These are phyloP conservation scores for Saccharomycopsis fermentans DNA, from an alignment of 805 yeast genomes.

Conservation along the genomic window DNA sequence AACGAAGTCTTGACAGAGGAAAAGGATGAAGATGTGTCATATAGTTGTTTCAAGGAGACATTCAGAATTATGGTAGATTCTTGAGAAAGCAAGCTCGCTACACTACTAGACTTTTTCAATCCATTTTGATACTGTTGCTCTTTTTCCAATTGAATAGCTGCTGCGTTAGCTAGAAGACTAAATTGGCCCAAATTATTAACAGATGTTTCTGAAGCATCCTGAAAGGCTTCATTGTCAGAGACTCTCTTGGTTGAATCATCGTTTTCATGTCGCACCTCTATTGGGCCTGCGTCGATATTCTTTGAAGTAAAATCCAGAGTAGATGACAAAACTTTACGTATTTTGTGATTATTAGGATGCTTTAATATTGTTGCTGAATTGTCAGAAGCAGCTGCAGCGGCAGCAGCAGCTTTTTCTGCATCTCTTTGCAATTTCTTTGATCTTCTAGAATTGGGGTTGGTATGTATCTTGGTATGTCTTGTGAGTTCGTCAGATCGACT, in stretches of 20 bases:
- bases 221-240: not conserved
- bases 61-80: not conserved
- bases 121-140: slow-evolving; percentile 7
- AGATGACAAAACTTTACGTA: not conserved
- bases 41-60: slow-evolving; percentile 9
- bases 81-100: not conserved
- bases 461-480: slow-evolving; percentile 63
- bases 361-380: not conserved
- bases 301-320: not conserved
- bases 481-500: slow-evolving; percentile 67
- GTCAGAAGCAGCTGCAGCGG: not conserved
- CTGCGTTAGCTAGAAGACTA: slow-evolving; percentile 16
- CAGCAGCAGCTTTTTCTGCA: slow-evolving; percentile 1
- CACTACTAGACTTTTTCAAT: not conserved
- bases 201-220: not conserved
- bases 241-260: not conserved
- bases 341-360: no score
- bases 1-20: not conserved
- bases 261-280: not conserved
- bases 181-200: slow-evolving; percentile 10
- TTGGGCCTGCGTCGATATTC: not conserved
- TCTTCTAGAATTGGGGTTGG: slow-evolving; percentile 48
- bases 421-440: slow-evolving; percentile 22
- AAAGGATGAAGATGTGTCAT: not conserved
- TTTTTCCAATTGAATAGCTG: slow-evolving; percentile 16